phyloP scores from a whole-genome alignment of 352 stramenopile species.

The Thalassiosira sp. region DNA sequence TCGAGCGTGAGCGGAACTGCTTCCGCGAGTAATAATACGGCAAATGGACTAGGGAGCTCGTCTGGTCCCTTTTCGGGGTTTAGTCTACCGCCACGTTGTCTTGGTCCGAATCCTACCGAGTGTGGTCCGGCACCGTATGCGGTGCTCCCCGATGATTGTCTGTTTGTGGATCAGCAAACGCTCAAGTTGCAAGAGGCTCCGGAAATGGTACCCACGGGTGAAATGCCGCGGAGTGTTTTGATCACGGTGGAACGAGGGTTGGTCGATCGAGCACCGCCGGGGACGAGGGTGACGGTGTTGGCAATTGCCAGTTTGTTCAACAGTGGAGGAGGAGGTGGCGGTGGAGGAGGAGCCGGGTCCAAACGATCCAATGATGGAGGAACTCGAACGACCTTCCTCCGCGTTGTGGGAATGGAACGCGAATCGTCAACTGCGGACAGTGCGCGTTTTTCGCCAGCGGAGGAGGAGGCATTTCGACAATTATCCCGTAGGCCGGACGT shows the following conservation, averaged over 20 bases:
- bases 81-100: slow-evolving; percentile 20
- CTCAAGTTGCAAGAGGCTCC: slow-evolving; percentile 94
- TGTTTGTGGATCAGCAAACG: slow-evolving; percentile 98
- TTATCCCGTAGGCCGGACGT: slow-evolving; percentile 89
- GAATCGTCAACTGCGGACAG: slow-evolving; percentile 91
- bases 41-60: slow-evolving; percentile 37
- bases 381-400: slow-evolving; percentile 93
- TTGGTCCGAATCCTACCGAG: slow-evolving; percentile 56
- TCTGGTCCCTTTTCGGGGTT: slow-evolving; percentile 36
- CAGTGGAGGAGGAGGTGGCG: slow-evolving; percentile 45
- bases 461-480: slow-evolving; percentile 97
- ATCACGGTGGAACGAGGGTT: slow-evolving; percentile 94
- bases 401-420: slow-evolving; percentile 93
- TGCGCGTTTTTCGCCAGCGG: slow-evolving; percentile 92
- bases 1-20: slow-evolving; percentile 78
- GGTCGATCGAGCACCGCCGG: slow-evolving; percentile 93
- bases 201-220: slow-evolving; percentile 96
- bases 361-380: slow-evolving; percentile 78
- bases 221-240: slow-evolving; percentile 96
- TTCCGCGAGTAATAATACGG: slow-evolving; percentile 22
- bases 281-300: slow-evolving; percentile 94
- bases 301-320: slow-evolving; percentile 95
- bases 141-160: slow-evolving; percentile 91
- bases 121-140: slow-evolving; percentile 87
- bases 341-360: slow-evolving; percentile 21